Evolutionary conservation across 805 yeast genomes (phyloP), one percentile per base, ranked within the genome.

Genomic region (Debaryomyces hansenii): DNA sequence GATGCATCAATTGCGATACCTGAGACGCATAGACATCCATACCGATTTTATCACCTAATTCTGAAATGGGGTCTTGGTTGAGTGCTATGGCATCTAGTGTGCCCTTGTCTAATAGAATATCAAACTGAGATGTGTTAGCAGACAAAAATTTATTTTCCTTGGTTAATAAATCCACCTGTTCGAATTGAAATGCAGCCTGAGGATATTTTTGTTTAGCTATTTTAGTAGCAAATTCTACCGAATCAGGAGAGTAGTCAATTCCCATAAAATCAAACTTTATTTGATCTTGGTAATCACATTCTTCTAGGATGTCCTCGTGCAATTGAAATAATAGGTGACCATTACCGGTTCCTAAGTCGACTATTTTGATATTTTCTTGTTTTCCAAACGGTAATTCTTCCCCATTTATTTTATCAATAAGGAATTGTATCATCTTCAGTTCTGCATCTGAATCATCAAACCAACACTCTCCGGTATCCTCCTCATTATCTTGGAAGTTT

Each of bases 391-490:
- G 75, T 14, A 56, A 47, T 40, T 45, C 64, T 27, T 40, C 53
- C 4, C 51, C 60, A 2, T 74, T 74, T 3, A 78, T 37, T 52
- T 83, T 77, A 4, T 80, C 80, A 14, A 74, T 67, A 5, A 92
- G 62, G 57, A 85, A 91, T 41, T 81, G 80, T n/a, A 87, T 75
- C 82, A 94, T 85, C 60, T 83, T 85, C 48, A 74, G 76, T 60
- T 92, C 98, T 0, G 99, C 98, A 58, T 86, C 90, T n/a, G 87
- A 85, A 58, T 94, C 99, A 54, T 87, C 83, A 65, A 94, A 94
- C 99, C 99, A 94, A 63, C 91, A 80, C 64, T 94, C 98, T 1
- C 99, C 99, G 0, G 90, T 84, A 62, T 94, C 97, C 15, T 85
- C 77, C 14, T 86, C 82, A 61, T 92, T 87, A 24, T 80, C 80